Evolutionary conservation across 164 flowering plant species (phyloP), one percentile per base, ranked within the genome.

Genomic region (Liriodendron chinense): DNA sequence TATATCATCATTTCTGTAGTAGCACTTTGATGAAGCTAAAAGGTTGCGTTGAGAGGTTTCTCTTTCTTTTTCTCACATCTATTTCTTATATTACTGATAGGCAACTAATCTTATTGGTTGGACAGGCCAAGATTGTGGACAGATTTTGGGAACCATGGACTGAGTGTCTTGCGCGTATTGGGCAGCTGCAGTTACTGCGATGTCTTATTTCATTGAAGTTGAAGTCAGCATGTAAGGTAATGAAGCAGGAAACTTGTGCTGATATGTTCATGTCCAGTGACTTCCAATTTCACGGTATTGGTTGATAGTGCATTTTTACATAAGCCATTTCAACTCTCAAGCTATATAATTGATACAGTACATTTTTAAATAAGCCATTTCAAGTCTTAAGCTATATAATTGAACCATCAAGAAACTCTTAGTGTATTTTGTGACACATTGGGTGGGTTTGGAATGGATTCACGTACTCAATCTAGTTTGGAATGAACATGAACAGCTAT

Each of bases 221-320:
- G 66, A 77, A 77, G 61, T 80, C 80, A 26, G 78, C 78, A 59
- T 80, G 83, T 72, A 80, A 75, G 83, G 82, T 80, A 80, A 69
- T 69, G 57, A 50, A 74, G 6, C 47, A 14, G 67, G 63, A 69
- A 74, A 21, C 2, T 56, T 72, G 18, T 53, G n/a, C 50, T 59
- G 9, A 9, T 28, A 56, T 71, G 2, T 49, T 71, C 14, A 64
- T 7, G 18, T 68, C 57, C 25, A 10, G 16, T 72, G 56, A 43
- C 3, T 21, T 4, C 47, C 34, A 49, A 43, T 64, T 12, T 57
- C 65, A n/a, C 25, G 62, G 49, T 50, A 16, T 57, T 75, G 18
- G 13, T 23, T 43, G 25, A 9, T 69, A 25, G 13, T 69, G 34
- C 56, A 47, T 57, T 22, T n/a, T 47, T 70, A 49, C 26, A 21